Conservation (phyloP, 1,284 basidiomycete species). For the Marasmius oreades region DNA sequence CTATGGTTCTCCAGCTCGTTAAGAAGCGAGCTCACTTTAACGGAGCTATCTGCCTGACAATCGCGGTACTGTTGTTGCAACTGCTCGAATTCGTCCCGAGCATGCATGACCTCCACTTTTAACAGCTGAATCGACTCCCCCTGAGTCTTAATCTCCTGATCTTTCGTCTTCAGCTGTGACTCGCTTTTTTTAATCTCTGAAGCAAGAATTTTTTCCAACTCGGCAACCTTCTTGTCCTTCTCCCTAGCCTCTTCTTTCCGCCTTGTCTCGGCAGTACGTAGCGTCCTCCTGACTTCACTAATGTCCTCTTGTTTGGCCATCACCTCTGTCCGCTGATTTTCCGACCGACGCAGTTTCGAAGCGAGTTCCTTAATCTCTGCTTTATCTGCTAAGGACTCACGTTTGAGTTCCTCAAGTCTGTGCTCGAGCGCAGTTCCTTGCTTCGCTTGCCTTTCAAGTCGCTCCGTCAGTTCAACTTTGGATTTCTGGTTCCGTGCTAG, state of each 20-base stretch:
- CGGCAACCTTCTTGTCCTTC: conserved; percentile 49
- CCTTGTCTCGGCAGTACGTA: conserved; percentile 46
- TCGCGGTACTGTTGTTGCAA: conserved; percentile 21
- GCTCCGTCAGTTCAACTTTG: conserved; percentile 50
- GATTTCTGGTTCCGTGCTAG: conserved; percentile 45
- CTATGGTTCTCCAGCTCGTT: conserved; percentile 47
- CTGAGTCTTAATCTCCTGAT: conserved; percentile 41
- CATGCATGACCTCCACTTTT: conserved; percentile 32
- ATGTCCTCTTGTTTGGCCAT: conserved; percentile 49
- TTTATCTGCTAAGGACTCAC: conserved; percentile 44
- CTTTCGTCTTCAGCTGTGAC: conserved; percentile 36
- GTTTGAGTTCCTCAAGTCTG: conserved; percentile 58
- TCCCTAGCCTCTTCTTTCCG: conserved; percentile 52
- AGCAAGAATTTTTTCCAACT: conserved; percentile 50
- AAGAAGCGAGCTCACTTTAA: conserved; percentile 43
- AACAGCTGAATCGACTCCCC: conserved; percentile 23
- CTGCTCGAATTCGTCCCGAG: conserved; percentile 30
- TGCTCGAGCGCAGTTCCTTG: conserved; percentile 51
- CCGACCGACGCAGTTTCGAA: conserved; percentile 53
- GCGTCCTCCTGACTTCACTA: conserved; percentile 47
- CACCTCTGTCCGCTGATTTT: conserved; percentile 54
- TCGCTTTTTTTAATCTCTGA: conserved; percentile 51
- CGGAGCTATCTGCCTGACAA: conserved; percentile 23
- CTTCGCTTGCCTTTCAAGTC: conserved; percentile 59
- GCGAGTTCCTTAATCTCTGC: conserved; percentile 60